A percentile compares a stretch with the other conserved stretches of the same genome.
These are phyloP conservation scores for Cynara cardunculus DNA, from an alignment of 129 eudicot genomes.

Conservation along the genomic window DNA sequence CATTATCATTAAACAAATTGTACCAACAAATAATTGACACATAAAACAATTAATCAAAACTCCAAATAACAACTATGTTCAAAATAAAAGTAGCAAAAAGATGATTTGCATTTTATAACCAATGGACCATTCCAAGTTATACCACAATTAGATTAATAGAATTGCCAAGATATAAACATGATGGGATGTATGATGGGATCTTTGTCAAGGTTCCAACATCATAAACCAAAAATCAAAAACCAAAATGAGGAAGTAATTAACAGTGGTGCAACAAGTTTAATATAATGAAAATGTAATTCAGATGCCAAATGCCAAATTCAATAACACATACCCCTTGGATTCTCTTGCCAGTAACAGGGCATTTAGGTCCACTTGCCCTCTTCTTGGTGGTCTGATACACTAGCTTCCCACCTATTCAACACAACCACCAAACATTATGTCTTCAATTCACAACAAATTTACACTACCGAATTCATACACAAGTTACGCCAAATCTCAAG, in stretches of 20 bases:
- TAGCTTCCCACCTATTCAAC: conserved; percentile 52
- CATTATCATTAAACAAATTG: conserved; percentile 18
- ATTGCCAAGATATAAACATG: too few relatives aligned
- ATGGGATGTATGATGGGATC: neutral
- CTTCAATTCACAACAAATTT: neutral
- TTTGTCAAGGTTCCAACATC: neutral
- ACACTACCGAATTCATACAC: neutral
- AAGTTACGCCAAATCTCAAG: neutral
- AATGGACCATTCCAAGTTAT: too few relatives aligned
- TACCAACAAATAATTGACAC: neutral
- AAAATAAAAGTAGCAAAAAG: neutral
- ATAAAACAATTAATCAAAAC: neutral
- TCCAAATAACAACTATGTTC: neutral
- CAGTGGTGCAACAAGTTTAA: neutral
- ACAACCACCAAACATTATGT: conserved; percentile 8
- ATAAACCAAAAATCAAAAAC: neutral
- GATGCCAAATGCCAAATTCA: neutral
- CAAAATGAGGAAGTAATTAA: neutral
- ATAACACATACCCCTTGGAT: conserved; percentile 70
- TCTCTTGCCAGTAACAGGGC: conserved; percentile 85
- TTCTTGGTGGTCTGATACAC: conserved; percentile 67
- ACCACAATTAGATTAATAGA: too few relatives aligned
- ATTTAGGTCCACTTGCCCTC: conserved; percentile 84
- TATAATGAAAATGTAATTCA: neutral
- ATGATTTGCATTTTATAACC: too few relatives aligned